These are phyloP conservation scores for Neurospora cerealis DNA, from an alignment of 495 filamentous ascomycete species.

Conservation along the genomic window DNA sequence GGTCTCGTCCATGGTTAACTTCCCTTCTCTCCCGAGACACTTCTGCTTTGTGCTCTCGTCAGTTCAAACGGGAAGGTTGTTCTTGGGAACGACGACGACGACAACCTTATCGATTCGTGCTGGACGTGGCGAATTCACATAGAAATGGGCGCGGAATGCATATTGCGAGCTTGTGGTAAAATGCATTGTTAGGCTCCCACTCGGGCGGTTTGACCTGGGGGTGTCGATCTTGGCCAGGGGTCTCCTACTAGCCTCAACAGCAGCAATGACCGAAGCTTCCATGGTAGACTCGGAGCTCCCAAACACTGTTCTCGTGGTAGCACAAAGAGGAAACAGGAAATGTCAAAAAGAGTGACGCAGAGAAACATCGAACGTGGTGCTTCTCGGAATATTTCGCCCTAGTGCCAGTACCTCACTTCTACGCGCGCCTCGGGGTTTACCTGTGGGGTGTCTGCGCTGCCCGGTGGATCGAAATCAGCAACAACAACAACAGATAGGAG, in stretches of 20 bases:
- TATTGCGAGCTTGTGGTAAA: not conserved
- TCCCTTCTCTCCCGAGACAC: not conserved
- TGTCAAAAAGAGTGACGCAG: not conserved
- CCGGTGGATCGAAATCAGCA: not conserved
- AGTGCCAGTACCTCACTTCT: not conserved
- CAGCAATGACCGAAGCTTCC: not conserved
- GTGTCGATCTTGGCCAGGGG: not conserved
- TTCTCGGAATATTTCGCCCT: not conserved
- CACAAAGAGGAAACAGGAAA: not conserved
- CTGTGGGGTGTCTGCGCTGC: not conserved
- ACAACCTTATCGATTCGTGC: not conserved
- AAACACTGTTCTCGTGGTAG: not conserved
- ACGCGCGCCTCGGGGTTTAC: not conserved
- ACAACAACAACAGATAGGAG: not conserved
- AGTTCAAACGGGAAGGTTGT: not conserved
- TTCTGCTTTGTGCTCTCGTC: not conserved
- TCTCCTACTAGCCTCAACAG: not conserved
- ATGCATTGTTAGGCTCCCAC: not conserved
- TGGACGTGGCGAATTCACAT: not conserved
- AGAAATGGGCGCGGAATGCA: not conserved
- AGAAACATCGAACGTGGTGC: not conserved
- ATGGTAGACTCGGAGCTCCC: not conserved
- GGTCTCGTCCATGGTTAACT: not conserved
- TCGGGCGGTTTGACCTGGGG: not conserved
- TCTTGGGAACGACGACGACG: not conserved